Conservation (phyloP, 139 green algal species). For the Coelastrella sp. region DNA sequence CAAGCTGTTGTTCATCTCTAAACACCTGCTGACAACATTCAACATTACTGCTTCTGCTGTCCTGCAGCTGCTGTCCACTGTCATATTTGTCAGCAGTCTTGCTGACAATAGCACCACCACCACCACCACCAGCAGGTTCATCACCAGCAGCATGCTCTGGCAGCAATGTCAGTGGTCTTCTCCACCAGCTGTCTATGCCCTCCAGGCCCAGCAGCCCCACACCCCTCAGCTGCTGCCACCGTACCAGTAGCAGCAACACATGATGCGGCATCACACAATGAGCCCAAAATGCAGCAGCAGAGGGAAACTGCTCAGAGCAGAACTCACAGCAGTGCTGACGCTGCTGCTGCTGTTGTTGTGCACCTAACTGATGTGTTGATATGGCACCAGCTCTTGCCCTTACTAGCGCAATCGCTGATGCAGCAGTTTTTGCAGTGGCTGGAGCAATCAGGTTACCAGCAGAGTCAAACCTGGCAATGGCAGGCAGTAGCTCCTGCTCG, state of each 20-base stretch:
- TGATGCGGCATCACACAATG: constrained; percentile 31
- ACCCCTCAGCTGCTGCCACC: neutral
- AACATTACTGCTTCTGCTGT: neutral
- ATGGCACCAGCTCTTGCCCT: no score
- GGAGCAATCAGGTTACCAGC: neutral
- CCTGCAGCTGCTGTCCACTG: no score
- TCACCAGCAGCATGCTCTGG: neutral
- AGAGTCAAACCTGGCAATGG: neutral
- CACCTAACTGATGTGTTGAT: no score
- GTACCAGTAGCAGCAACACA: constrained; percentile 17
- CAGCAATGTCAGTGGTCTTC: neutral
- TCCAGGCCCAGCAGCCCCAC: neutral
- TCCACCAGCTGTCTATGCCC: neutral
- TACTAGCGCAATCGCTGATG: neutral
- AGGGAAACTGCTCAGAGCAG: constrained; percentile 4
- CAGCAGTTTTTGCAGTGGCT: neutral
- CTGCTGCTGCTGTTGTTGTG: neutral
- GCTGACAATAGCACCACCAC: neutral
- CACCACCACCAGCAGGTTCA: neutral
- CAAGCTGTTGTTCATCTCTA: neutral
- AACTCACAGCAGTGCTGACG: constrained; percentile 16
- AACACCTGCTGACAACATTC: neutral
- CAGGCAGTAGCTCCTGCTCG: neutral
- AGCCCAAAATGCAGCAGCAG: neutral
- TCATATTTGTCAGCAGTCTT: no score